A percentile compares a stretch with the other conserved stretches of the same genome.
Conservation (phyloP, 2,329 filamentous ascomycete species). For the Elsinoe necatrix region DNA sequence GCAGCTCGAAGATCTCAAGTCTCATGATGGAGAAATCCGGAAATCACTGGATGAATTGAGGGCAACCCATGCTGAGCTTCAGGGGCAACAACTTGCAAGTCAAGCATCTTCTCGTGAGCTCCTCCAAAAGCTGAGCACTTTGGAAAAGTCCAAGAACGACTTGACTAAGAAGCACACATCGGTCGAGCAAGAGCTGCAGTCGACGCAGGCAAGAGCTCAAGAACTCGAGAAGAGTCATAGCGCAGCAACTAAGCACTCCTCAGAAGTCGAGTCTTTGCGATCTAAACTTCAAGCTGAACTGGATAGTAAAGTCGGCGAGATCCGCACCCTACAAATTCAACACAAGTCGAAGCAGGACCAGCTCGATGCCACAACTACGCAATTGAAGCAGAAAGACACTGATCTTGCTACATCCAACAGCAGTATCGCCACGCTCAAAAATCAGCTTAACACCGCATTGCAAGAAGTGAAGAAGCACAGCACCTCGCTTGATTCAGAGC, state of each 20-base stretch:
- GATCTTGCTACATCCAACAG: neutral
- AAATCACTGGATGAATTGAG: constrained; percentile 6
- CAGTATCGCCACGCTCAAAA: constrained; percentile 12
- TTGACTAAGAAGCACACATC: constrained; percentile 7
- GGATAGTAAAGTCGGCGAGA: constrained; percentile 5
- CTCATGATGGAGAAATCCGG: constrained; percentile 17
- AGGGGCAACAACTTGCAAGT: constrained; percentile 8
- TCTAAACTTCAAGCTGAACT: neutral
- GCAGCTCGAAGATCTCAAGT: constrained; percentile 20
- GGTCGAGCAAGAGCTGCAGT: constrained; percentile 9
- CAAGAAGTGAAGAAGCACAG: constrained; percentile 8
- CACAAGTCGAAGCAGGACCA: constrained; percentile 2
- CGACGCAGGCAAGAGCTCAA: constrained; percentile 13
- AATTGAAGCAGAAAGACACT: constrained; percentile 13
- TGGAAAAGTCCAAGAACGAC: constrained; percentile 1
- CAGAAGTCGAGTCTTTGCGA: neutral
- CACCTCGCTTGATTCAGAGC: constrained; percentile 14
- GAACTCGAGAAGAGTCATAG: constrained; percentile 19
- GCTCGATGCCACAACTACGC: constrained; percentile 15
- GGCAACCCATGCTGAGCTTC: constrained; percentile 10
- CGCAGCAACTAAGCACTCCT: constrained; percentile 15
- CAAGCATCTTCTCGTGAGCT: neutral
- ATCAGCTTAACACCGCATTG: constrained; percentile 7
- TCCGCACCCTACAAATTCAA: neutral
- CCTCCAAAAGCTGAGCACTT: constrained; percentile 11